These are phyloP conservation scores for Beauveria sp. DNA, from an alignment of 2,329 filamentous ascomycete genomes.

Conservation along the genomic window DNA sequence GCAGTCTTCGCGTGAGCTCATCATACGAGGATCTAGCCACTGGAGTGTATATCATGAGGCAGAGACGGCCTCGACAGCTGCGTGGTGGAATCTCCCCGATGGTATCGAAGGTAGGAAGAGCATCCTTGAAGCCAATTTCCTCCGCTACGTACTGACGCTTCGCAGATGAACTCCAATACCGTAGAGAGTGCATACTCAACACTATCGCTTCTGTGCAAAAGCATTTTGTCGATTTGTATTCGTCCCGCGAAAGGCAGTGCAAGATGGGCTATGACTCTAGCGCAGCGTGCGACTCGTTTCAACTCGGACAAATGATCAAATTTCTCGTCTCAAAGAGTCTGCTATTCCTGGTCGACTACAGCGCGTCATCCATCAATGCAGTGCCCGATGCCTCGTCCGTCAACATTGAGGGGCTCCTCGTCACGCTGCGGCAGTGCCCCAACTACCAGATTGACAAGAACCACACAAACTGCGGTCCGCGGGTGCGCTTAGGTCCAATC, in stretches of 20 bases:
- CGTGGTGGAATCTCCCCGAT: constrained; percentile 68
- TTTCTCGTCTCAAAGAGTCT: constrained; percentile 59
- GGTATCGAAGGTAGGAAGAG: constrained; percentile 52
- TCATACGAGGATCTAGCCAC: constrained; percentile 55
- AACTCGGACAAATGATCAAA: constrained; percentile 69
- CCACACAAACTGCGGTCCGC: constrained; percentile 65
- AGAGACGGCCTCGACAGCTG: constrained; percentile 26
- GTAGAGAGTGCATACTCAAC: constrained; percentile 59
- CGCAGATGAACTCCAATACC: constrained; percentile 56
- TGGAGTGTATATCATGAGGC: constrained; percentile 39
- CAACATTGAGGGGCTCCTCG: constrained; percentile 54
- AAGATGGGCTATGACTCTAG: constrained; percentile 68
- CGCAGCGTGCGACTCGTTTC: constrained; percentile 66
- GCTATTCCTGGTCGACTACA: constrained; percentile 50
- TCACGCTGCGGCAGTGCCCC: constrained; percentile 56
- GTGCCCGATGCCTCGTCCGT: constrained; percentile 44
- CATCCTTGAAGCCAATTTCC: not conserved
- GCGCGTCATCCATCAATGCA: constrained; percentile 36
- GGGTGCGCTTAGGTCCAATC: constrained; percentile 56
- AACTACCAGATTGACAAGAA: constrained; percentile 67
- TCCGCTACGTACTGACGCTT: not conserved
- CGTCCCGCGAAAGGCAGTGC: constrained; percentile 60
- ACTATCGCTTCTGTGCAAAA: constrained; percentile 61
- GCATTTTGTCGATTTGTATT: constrained; percentile 61
- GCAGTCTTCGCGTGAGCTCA: constrained; percentile 55